Evolutionary conservation across 2,329 filamentous ascomycete genomes (phyloP), one percentile per base, ranked within the genome.

Genomic region (Fusarium lyarnte): DNA sequence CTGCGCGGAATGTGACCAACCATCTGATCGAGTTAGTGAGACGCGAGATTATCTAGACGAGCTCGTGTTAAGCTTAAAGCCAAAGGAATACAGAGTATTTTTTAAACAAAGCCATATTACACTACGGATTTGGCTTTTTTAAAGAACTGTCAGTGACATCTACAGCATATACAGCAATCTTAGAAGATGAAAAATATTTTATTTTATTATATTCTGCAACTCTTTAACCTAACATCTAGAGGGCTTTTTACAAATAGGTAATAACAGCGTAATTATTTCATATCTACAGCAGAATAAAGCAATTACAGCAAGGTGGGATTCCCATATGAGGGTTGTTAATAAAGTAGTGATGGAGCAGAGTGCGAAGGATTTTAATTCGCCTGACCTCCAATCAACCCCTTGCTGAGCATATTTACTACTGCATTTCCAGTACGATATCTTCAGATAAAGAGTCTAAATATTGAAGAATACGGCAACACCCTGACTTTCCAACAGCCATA

Each of bases 241-340:
- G 17, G 19, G 19, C 8, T 6, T 23, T 16, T 36, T 17, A 8
- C 8, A 11, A 41, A 6, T 8, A 14, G 2, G 21, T 13, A n/a
- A 8, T 23, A n/a, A n/a, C 12, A 41, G 21, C 14, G 11, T 13
- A 8, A 13, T 41, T 3, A 25, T 25, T 8, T 43, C 3, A 2
- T 43, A 19, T 25, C 25, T 19, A 43, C 3, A 25, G 19, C 6
- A 5, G 9, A 29, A 10, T 6, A 13, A 46, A 12, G 25, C 23
- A 29, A 14, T 46, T 29, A 11, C 8, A 46, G 21, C 14, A 4
- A 46, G 5, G 19, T 14, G 21, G 19, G 12, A 46, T 29, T 29
- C 8, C 12, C 3, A 1, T 6, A 9, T 16, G 3, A 14, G 12
- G 29, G 43, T 16, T 21, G 10, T 29, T 3, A 3, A 45, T 6